phyloP scores from a whole-genome alignment of 345 rosid species.

The Schrenkiella parvula region DNA sequence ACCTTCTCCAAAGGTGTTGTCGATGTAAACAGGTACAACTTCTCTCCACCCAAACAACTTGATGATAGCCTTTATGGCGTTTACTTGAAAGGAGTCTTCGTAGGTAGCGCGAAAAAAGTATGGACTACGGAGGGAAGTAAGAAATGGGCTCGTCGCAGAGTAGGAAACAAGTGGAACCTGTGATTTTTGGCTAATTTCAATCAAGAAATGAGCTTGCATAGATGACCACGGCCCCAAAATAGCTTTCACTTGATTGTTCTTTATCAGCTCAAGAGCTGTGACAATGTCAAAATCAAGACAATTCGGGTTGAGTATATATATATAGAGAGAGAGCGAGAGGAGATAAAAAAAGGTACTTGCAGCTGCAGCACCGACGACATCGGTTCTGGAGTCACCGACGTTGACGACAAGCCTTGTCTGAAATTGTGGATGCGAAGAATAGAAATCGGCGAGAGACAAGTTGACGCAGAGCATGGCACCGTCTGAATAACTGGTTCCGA shows the following conservation, averaged over 20 bases:
- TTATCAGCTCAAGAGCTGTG: constrained; percentile 47
- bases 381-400: constrained; percentile 38
- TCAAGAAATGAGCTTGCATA: constrained; percentile 40
- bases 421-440: constrained; percentile 33
- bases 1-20: constrained; percentile 45
- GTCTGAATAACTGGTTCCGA: constrained; percentile 27
- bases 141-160: constrained; percentile 49
- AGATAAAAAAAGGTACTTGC: constrained; percentile 37
- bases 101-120: constrained; percentile 45
- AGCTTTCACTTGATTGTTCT: constrained; percentile 48
- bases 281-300: neutral
- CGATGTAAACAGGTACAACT: constrained; percentile 44
- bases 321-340: too few relatives aligned
- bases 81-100: constrained; percentile 42
- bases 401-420: constrained; percentile 43
- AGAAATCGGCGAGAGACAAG: constrained; percentile 58
- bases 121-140: constrained; percentile 34
- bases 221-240: constrained; percentile 46
- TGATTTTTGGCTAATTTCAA: constrained; percentile 41
- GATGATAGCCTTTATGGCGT: constrained; percentile 38
- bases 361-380: constrained; percentile 51
- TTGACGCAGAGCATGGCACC: constrained; percentile 45
- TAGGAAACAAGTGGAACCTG: constrained; percentile 44
- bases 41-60: constrained; percentile 52
- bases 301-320: neutral